Evolutionary conservation across 495 filamentous ascomycete species (phyloP).

Genomic region (Delitschia confertaspora): DNA sequence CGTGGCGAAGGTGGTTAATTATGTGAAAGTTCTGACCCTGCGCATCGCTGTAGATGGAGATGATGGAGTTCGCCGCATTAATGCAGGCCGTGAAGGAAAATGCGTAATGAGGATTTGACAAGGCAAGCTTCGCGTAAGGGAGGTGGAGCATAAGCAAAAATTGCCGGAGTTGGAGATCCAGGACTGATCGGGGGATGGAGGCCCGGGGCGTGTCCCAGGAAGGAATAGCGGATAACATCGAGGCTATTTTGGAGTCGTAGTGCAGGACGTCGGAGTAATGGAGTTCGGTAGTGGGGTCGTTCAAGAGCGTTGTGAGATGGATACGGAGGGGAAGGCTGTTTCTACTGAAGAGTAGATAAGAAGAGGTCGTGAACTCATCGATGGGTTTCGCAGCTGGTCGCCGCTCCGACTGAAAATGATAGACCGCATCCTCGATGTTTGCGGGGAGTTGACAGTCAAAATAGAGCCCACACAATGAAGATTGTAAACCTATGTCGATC

Average conservation of each 20-base stretch:
- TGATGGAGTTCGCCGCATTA: conserved; percentile 8
- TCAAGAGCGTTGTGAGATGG: conserved; percentile 18
- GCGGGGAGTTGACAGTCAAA: conserved; percentile 17
- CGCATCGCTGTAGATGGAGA: conserved; percentile 4
- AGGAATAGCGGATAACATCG: conserved; percentile 10
- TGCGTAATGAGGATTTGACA: conserved; percentile 11
- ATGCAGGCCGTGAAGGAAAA: conserved; percentile 18
- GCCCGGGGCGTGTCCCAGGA: conserved; percentile 7
- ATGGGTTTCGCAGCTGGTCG: conserved; percentile 5
- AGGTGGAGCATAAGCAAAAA: conserved; percentile 18
- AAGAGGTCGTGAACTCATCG: conserved; percentile 17
- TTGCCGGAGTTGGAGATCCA: conserved; percentile 25
- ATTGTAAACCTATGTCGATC: conserved; percentile 16
- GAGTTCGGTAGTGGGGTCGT: conserved; percentile 17
- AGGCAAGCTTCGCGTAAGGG: conserved; percentile 18
- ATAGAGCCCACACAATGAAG: conserved; percentile 15
- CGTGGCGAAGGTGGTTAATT: conserved; percentile 16
- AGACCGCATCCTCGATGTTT: conserved; percentile 16
- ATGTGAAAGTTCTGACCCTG: neutral
- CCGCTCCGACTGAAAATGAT: conserved; percentile 1
- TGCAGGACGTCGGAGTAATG: conserved; percentile 22
- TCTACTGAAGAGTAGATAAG: conserved; percentile 7
- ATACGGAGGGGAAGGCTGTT: conserved; percentile 14
- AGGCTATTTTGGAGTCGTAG: conserved; percentile 13
- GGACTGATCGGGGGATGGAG: conserved; percentile 4